Base-by-base conservation (phyloP, 73 alveolate species). In the Paramecium biaurelia region DNA sequence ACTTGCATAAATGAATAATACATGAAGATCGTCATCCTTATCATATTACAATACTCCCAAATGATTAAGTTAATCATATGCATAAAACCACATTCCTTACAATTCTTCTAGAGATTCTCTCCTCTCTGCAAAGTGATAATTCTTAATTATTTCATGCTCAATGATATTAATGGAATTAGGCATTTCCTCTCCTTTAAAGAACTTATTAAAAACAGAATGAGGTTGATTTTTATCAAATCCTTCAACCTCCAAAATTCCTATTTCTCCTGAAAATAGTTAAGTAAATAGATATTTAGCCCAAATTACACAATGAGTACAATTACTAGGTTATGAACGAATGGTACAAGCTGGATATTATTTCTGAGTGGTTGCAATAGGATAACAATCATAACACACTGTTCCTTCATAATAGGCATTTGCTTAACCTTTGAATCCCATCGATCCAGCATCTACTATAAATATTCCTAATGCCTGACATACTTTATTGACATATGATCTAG, bases 351-450 rank as follows among this genome's bases (percentile, higher is more conserved):
- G 99, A 67, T 96, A 97, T 42, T 92, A 45, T 72, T 70, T 94
- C 93, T 97, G 92, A 15, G 96, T 96, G 10, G 89, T 58, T 1
- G 95, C 92, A 84, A 93, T 90, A 5, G 92, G 97, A 70, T 57
- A 88, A 92, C 99, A 98, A 59, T 98, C 97, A 92, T 97, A 98
- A 93, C 99, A 98, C 9, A 97, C 98, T 82, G 99, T 96, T 70
- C 95, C 42, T 32, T 95, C 96, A 38, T 43, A 70, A 72, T 70
- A 70, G 1, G 53, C 53, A 42, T 70, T 70, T n/a, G 92, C 70
- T 34, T 89, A 38, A 5, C 98, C 99, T 43, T 92, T 93, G 89
- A 94, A 96, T 12, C 99, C 99, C 86, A 95, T 96, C n/a, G 99
- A 96, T 1, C 99, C 99, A 53, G 98, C 96, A 76, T 98, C 99